Evolutionary conservation across 345 rosid genomes (phyloP), one percentile per base, ranked within the genome.

Genomic region (Acer saccharum): DNA sequence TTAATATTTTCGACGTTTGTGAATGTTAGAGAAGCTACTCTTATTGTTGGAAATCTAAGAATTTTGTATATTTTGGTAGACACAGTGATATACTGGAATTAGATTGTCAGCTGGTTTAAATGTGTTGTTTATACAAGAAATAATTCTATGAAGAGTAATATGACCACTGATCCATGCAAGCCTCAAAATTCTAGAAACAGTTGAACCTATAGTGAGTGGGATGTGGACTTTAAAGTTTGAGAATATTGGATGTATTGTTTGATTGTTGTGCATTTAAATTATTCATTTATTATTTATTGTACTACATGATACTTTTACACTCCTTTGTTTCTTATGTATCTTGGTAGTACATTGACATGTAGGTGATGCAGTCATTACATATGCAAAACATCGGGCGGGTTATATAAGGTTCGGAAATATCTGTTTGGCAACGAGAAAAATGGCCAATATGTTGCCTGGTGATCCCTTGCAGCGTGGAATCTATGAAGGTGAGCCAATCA

Each of bases 361-460:
- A 17, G 57, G 20, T 60, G 18, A 57, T 69, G 39, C 43, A 2
- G 32, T 35, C 20, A 7, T 20, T 29, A 21, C 21, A 23, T 48
- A 11, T 65, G 62, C 44, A 65, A 54, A 39, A 52, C 16, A 14
- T n/a, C 16, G 39, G 63, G 6, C 48, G 6, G n/a, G 52, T 5
- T 35, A 48, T 52, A 65, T n/a, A 18, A 65, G 54, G n/a, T 32
- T 35, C 39, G 25, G 65, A 68, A 12, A 0, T 48, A 4, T 48
- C 54, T 41, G 67, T 66, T 58, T 18, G 17, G 46, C 21, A 46
- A 44, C n/a, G 8, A 10, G 14, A 44, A 13, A 39, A 21, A 76
- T 76, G 74, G 73, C 68, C 70, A 58, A 44, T 60, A 41, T 57
- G 46, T 44, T 58, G 44, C 58, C 68, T 27, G 79, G 29, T 27